These are phyloP conservation scores for Pleurotus tuber-regium DNA, from an alignment of 768 basidiomycete species.

Conservation along the genomic window DNA sequence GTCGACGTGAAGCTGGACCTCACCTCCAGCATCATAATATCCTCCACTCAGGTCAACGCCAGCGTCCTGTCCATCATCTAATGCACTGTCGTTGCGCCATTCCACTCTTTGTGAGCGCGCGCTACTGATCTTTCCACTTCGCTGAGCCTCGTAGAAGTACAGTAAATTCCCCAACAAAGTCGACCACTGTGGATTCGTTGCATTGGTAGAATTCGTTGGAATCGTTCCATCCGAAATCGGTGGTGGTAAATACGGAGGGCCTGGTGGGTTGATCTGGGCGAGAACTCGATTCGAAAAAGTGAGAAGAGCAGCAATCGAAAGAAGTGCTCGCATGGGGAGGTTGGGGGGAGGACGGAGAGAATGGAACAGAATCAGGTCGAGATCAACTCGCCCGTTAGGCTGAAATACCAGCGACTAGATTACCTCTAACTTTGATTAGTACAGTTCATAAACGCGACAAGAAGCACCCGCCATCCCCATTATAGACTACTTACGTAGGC, in stretches of 20 bases:
- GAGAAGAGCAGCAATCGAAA: slow-evolving; percentile 24
- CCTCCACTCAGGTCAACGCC: slow-evolving; percentile 77
- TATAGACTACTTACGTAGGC: too few species aligned
- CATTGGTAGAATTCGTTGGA: slow-evolving; percentile 32
- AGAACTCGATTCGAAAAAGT: slow-evolving; percentile 26
- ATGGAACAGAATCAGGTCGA: slow-evolving; percentile 4
- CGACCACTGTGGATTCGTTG: slow-evolving; percentile 79
- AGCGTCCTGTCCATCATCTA: slow-evolving; percentile 74
- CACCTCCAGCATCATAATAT: slow-evolving; percentile 92
- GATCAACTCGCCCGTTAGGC: background rate
- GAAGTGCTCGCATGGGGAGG: slow-evolving; percentile 15
- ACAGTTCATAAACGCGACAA: too few species aligned
- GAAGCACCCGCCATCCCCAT: too few species aligned
- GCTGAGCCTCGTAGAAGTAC: slow-evolving; percentile 91
- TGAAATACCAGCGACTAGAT: background rate
- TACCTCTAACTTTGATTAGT: background rate
- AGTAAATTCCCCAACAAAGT: slow-evolving; percentile 76
- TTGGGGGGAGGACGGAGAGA: slow-evolving; percentile 11
- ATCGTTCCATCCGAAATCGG: slow-evolving; percentile 53
- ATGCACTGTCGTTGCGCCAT: slow-evolving; percentile 84
- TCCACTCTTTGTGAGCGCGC: slow-evolving; percentile 59
- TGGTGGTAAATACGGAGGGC: slow-evolving; percentile 64
- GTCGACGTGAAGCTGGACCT: slow-evolving; percentile 14
- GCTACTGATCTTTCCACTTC: slow-evolving; percentile 64
- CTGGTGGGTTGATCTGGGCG: slow-evolving; percentile 64